Evolutionary conservation across 305 asterid genomes (phyloP), one percentile per base, ranked within the genome.

Genomic region (Fraxinus baroniana): DNA sequence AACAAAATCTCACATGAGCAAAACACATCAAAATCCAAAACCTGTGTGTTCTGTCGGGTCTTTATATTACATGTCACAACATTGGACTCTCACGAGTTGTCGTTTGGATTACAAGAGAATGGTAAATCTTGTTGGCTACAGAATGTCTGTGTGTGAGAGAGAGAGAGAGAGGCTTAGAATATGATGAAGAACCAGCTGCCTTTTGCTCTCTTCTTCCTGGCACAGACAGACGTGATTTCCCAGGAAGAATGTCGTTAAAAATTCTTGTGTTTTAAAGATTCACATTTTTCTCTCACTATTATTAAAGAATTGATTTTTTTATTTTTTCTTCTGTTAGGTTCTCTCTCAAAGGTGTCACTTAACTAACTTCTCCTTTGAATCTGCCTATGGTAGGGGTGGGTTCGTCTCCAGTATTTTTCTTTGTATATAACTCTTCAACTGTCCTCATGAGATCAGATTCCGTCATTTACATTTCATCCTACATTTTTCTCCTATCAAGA

Each of bases 101-200:
- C 26, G 49, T 33, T 80, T 30, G 70, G 52, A 26, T 80, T 70
- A n/a, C 33, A 30, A 3, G 82, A 30, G n/a, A 32, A 32, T 49
- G 76, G 26, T 73, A 77, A 71, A 32, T 71, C 76, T 17, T 44
- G 76, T 71, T 71, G 76, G 46, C 76, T 32, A 71, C 76, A 71
- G 74, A 57, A 10, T 70, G 60, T 36, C 24, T 68, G 20, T 68
- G 18, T 5, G 72, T 62, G 74, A 74, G 78, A 75, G 66, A 74
- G 85, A 60, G 77, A 66, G 70, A 39, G 80, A 15, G 84, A 46
- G 18, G 46, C 8, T 22, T 36, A 36, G 15, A 39, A 30, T 55
- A 76, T 81, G 84, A 84, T 82, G 77, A 77, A 82, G 60, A 84
- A 82, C 83, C 87, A 84, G 89, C 86, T 87, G 87, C 87, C 78